Evolutionary conservation across 2,329 filamentous ascomycete genomes (phyloP).

Genomic region (Calonectria fujianensis): DNA sequence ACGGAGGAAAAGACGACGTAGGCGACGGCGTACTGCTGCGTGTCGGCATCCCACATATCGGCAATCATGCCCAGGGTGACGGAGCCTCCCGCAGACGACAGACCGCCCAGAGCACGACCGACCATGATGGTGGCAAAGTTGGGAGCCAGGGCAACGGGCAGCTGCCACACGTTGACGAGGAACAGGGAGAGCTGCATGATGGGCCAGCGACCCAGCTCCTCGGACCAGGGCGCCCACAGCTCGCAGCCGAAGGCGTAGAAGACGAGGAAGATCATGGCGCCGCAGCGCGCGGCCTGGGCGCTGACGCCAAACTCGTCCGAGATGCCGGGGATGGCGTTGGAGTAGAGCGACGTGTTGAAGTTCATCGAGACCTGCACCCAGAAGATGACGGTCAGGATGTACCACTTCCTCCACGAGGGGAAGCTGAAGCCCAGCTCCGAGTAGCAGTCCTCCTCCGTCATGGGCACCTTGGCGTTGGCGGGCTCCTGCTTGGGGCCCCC

Average conservation of each 20-base stretch:
- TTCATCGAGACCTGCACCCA: slow-evolving; percentile 86
- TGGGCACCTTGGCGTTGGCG: slow-evolving; percentile 65
- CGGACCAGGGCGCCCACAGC: slow-evolving; percentile 91
- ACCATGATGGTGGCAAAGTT: slow-evolving; percentile 84
- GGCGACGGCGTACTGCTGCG: slow-evolving; percentile 84
- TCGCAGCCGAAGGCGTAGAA: slow-evolving; percentile 91
- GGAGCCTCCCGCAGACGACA: slow-evolving; percentile 83
- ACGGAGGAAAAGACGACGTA: slow-evolving; percentile 88
- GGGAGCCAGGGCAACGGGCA: slow-evolving; percentile 82
- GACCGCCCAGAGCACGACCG: slow-evolving; percentile 81
- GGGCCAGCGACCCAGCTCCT: slow-evolving; percentile 86
- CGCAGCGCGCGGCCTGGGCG: slow-evolving; percentile 80
- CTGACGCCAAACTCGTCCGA: slow-evolving; percentile 80
- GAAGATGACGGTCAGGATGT: slow-evolving; percentile 83
- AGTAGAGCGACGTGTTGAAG: slow-evolving; percentile 85
- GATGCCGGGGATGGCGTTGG: slow-evolving; percentile 80
- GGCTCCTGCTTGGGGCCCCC: slow-evolving; percentile 58
- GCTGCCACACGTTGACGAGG: slow-evolving; percentile 85
- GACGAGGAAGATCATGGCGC: slow-evolving; percentile 86
- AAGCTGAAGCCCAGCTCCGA: slow-evolving; percentile 79
- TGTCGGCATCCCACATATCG: slow-evolving; percentile 82
- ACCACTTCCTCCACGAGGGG: slow-evolving; percentile 80
- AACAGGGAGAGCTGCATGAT: slow-evolving; percentile 84
- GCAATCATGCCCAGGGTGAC: slow-evolving; percentile 86
- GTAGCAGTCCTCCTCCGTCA: slow-evolving; percentile 77